Evolutionary conservation across 495 filamentous ascomycete species (phyloP).

Genomic region (Recurvomyces mirabilis): DNA sequence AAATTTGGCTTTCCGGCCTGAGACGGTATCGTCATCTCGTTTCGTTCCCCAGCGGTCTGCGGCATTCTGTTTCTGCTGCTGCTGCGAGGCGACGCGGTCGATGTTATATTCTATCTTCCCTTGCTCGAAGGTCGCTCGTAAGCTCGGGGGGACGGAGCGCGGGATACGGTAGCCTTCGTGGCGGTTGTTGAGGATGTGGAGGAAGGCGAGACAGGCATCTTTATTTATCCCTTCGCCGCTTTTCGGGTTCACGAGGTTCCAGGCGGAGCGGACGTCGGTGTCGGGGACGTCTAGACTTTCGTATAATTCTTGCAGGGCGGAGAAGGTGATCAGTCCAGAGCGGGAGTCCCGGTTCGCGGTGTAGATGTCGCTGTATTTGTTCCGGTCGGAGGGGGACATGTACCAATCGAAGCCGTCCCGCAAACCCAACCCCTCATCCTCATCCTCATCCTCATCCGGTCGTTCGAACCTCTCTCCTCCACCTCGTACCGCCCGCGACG

Average conservation of each 20-base stretch:
- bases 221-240: constrained; percentile 72
- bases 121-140: constrained; percentile 83
- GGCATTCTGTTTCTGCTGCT: too few species aligned
- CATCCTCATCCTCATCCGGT: constrained; percentile 44
- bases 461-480: constrained; percentile 70
- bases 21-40: constrained; percentile 59
- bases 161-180: constrained; percentile 94
- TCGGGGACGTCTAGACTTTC: constrained; percentile 88
- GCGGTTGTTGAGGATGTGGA: constrained; percentile 88
- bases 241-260: constrained; percentile 93
- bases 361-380: constrained; percentile 94
- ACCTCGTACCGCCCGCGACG: constrained; percentile 66
- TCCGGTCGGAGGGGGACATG: constrained; percentile 80
- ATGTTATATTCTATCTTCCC: constrained; percentile 92
- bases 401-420: constrained; percentile 99
- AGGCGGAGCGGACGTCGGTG: constrained; percentile 83
- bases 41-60: constrained; percentile 54
- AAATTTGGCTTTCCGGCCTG: constrained; percentile 89
- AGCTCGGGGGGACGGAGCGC: constrained; percentile 76
- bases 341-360: constrained; percentile 73
- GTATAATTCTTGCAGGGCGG: constrained; percentile 72
- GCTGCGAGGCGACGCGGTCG: constrained; percentile 62
- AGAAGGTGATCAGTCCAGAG: constrained; percentile 67
- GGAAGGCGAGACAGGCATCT: constrained; percentile 84
- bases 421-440: constrained; percentile 65